A percentile compares a stretch with the other conserved stretches of the same genome.
Evolutionary conservation across 805 yeast genomes (phyloP).

Genomic region (Suhomyces xylopsoci): DNA sequence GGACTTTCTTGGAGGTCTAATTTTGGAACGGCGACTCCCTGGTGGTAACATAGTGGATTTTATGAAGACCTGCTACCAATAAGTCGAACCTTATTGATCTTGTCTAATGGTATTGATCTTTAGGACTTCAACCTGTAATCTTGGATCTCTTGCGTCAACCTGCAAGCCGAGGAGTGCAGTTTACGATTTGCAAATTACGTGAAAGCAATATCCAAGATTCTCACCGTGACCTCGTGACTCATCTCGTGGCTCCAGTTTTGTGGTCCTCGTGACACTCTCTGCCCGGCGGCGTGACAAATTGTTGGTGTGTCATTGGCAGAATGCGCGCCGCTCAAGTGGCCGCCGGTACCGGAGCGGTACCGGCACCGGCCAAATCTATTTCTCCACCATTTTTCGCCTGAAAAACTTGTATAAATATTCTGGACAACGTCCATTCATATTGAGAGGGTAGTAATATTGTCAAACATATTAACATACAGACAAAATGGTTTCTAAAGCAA

Average conservation of each 20-base stretch:
- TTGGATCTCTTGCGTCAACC: not conserved
- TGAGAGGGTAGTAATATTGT: not conserved
- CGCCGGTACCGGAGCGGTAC: conserved; percentile 7
- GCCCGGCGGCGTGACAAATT: not conserved
- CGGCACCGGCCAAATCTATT: not conserved
- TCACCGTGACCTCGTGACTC: not conserved
- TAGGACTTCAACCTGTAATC: not conserved
- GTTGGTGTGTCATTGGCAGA: conserved; percentile 1
- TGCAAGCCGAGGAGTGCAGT: not conserved
- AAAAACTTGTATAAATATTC: not conserved
- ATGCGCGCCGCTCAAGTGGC: not conserved
- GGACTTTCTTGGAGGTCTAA: conserved; percentile 61
- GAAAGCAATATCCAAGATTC: not conserved
- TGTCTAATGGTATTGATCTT: not conserved
- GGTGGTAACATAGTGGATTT: conserved; percentile 10
- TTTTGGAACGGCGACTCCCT: conserved; percentile 51
- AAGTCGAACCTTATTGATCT: not conserved
- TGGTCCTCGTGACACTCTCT: not conserved
- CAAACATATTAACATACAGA: not conserved
- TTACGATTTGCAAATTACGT: not conserved
- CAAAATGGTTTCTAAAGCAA: conserved; percentile 15
- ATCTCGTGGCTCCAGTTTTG: not conserved
- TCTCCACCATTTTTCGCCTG: not conserved
- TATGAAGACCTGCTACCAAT: not conserved
- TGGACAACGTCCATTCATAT: not conserved